phyloP scores from a whole-genome alignment of 768 basidiomycete species.

The Tephrocybe sp. region DNA sequence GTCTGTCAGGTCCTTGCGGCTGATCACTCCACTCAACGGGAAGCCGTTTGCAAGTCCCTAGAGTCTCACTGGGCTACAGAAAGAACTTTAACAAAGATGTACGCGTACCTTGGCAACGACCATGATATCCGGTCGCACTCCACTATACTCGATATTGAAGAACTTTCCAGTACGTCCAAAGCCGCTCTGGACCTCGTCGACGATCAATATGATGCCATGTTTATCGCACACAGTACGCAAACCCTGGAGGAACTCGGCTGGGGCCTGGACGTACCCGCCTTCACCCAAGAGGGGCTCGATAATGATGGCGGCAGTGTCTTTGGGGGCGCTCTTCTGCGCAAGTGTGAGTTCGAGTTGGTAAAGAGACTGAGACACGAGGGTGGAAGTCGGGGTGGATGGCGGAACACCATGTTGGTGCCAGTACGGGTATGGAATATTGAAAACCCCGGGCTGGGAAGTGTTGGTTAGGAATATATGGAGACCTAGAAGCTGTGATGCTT shows the following conservation, averaged over 20 bases:
- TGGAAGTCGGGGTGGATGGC: conserved; percentile 49
- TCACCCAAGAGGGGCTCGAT: conserved; percentile 94
- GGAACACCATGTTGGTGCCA: conserved; percentile 82
- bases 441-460: conserved; percentile 70
- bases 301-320: conserved; percentile 90
- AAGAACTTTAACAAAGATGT: neutral
- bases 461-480: neutral
- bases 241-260: conserved; percentile 74
- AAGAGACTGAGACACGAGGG: conserved; percentile 61
- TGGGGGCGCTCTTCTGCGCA: conserved; percentile 74
- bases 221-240: conserved; percentile 84
- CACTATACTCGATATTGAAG: conserved; percentile 82
- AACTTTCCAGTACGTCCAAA: conserved; percentile 85
- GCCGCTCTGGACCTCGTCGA: conserved; percentile 89
- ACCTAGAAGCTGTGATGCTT: neutral
- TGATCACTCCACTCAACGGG: conserved; percentile 85
- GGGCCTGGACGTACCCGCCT: conserved; percentile 93
- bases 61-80: neutral
- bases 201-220: conserved; percentile 78
- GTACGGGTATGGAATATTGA: conserved; percentile 82
- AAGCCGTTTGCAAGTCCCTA: conserved; percentile 90
- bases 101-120: conserved; percentile 75
- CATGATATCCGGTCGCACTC: conserved; percentile 85
- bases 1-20: conserved; percentile 79
- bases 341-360: conserved; percentile 80